These are phyloP conservation scores for Naegleria lovaniensis DNA, from an alignment of 208 protist species.

Conservation along the genomic window DNA sequence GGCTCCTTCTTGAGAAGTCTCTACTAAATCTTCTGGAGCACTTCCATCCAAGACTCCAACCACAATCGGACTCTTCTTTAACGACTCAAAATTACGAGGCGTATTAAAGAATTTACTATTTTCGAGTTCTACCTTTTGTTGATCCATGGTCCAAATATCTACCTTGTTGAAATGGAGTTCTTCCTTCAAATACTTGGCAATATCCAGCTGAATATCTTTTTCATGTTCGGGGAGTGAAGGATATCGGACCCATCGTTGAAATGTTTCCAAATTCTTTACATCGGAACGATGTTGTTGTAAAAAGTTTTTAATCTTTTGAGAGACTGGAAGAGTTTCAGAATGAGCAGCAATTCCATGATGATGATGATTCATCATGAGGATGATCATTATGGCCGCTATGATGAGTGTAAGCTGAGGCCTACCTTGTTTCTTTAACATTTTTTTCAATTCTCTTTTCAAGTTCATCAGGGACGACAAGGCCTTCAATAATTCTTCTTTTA, in stretches of 20 bases:
- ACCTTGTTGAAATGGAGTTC: not conserved
- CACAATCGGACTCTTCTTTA: not conserved
- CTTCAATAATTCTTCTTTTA: too few species aligned
- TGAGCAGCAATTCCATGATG: too few species aligned
- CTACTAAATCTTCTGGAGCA: not conserved
- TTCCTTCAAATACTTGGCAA: not conserved
- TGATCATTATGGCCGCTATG: too few species aligned
- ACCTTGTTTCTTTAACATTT: too few species aligned
- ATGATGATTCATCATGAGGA: too few species aligned
- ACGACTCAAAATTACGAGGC: not conserved
- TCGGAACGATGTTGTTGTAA: not conserved
- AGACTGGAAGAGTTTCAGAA: too few species aligned
- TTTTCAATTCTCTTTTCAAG: too few species aligned
- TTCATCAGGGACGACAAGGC: too few species aligned
- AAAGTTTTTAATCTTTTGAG: not conserved
- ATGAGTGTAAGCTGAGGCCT: too few species aligned
- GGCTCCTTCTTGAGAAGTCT: not conserved
- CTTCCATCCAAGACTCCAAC: not conserved
- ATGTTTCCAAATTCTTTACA: not conserved
- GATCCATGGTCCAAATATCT: not conserved
- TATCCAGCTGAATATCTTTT: not conserved
- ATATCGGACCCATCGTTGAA: not conserved
- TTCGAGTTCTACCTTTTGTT: not conserved
- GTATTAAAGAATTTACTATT: not conserved
- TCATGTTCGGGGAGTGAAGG: not conserved